These are phyloP conservation scores for Megacollybia marginata DNA, from an alignment of 768 basidiomycete genomes.

Conservation along the genomic window DNA sequence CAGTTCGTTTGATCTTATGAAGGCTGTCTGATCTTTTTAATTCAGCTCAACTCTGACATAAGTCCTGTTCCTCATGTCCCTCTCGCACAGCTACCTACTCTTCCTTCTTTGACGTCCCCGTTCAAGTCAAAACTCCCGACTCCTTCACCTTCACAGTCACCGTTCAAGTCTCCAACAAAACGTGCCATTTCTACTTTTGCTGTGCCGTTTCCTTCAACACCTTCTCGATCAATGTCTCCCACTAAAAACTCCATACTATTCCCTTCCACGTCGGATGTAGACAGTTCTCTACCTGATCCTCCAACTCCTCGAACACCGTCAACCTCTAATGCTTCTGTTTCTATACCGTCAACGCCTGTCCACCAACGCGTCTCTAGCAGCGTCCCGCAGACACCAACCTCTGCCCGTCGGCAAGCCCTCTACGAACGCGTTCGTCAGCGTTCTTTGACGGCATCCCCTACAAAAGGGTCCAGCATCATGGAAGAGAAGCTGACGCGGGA, in stretches of 20 bases:
- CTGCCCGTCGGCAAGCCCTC: conserved; percentile 70
- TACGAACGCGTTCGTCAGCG: conserved; percentile 75
- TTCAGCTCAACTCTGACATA: conserved; percentile 1
- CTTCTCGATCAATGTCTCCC: conserved; percentile 30
- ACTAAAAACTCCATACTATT: conserved; percentile 43
- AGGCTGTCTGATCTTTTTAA: neutral
- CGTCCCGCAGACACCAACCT: conserved; percentile 57
- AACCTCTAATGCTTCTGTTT: conserved; percentile 22
- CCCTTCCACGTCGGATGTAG: conserved; percentile 61
- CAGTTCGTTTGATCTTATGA: conserved; percentile 10
- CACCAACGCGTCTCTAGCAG: conserved; percentile 53
- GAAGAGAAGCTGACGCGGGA: conserved; percentile 50
- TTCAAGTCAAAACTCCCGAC: conserved; percentile 55
- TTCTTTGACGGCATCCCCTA: conserved; percentile 62
- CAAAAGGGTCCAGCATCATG: conserved; percentile 35
- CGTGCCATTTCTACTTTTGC: conserved; percentile 25
- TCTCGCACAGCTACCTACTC: conserved; percentile 54
- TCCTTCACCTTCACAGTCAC: conserved; percentile 29
- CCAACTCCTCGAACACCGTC: conserved; percentile 43
- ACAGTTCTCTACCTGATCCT: conserved; percentile 28
- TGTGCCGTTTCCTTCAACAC: conserved; percentile 43
- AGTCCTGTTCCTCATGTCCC: conserved; percentile 51
- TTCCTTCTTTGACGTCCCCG: conserved; percentile 52
- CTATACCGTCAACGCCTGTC: conserved; percentile 56
- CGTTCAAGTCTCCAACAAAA: conserved; percentile 34